Evolutionary conservation across 2,329 filamentous ascomycete species (phyloP).

Genomic region (Sclerotinia nivalis): DNA sequence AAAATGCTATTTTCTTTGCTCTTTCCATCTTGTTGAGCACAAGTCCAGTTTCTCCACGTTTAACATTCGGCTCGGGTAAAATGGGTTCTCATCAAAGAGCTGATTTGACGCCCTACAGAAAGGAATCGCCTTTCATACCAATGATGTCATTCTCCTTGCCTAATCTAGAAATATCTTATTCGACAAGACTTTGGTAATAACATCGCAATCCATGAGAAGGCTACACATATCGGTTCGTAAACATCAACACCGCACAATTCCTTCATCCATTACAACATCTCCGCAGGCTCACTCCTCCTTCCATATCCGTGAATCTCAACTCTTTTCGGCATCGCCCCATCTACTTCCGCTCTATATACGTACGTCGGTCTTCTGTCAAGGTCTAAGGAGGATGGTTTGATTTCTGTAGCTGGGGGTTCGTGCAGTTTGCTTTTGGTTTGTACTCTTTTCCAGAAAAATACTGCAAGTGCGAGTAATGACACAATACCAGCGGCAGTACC

Average conservation of each 20-base stretch:
- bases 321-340: neutral
- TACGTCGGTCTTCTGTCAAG: neutral
- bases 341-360: conserved; percentile 8
- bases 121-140: no score
- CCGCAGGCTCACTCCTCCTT: neutral
- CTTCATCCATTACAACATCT: neutral
- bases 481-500: neutral
- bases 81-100: neutral
- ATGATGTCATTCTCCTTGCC: no score
- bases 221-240: no score
- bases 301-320: neutral
- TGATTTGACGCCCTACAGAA: neutral
- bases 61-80: no score
- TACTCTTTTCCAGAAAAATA: conserved; percentile 3
- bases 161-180: no score
- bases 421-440: neutral
- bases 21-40: no score
- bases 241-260: neutral
- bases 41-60: no score
- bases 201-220: neutral
- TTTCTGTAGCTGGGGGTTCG: neutral
- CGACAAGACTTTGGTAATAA: neutral
- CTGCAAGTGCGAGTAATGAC: neutral
- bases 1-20: no score
- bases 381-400: neutral